These are phyloP conservation scores for Paulownia fortunei DNA, from an alignment of 257 asterid species.

Conservation along the genomic window DNA sequence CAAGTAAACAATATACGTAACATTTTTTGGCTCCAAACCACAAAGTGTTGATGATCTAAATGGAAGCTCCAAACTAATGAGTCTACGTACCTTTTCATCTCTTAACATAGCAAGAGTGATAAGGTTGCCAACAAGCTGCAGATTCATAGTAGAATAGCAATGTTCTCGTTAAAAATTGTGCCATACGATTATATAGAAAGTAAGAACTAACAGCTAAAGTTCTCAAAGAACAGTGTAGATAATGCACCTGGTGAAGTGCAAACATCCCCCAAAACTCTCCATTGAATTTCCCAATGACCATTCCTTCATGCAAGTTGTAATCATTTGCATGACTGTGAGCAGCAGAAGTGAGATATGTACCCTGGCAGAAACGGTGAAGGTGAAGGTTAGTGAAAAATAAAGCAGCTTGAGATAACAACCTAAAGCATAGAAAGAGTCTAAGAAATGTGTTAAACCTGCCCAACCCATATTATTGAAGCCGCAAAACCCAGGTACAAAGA, in stretches of 20 bases:
- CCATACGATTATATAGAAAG: not conserved
- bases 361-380: conserved; percentile 50
- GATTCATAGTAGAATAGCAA: conserved; percentile 22
- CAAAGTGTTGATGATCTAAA: not conserved
- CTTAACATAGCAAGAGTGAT: conserved; percentile 73
- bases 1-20: not conserved
- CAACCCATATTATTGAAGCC: conserved; percentile 97
- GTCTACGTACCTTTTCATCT: conserved; percentile 68
- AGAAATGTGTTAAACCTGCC: conserved; percentile 57
- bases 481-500: conserved; percentile 92
- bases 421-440: conserved; percentile 10
- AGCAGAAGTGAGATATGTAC: conserved; percentile 87
- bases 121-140: conserved; percentile 95
- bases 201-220: conserved; percentile 17
- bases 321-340: conserved; percentile 78
- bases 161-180: not conserved
- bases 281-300: conserved; percentile 80
- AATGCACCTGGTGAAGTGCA: conserved; percentile 88
- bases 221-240: conserved; percentile 5
- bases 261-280: conserved; percentile 91
- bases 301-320: conserved; percentile 64
- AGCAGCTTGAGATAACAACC: not conserved
- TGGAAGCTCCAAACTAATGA: conserved; percentile 5
- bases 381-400: conserved; percentile 14
- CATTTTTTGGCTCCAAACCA: not conserved